A percentile compares a stretch with the other conserved stretches of the same genome.
Conservation (phyloP, 225 moss, liverwort and hornwort genomes). For the Neckera pumila region DNA sequence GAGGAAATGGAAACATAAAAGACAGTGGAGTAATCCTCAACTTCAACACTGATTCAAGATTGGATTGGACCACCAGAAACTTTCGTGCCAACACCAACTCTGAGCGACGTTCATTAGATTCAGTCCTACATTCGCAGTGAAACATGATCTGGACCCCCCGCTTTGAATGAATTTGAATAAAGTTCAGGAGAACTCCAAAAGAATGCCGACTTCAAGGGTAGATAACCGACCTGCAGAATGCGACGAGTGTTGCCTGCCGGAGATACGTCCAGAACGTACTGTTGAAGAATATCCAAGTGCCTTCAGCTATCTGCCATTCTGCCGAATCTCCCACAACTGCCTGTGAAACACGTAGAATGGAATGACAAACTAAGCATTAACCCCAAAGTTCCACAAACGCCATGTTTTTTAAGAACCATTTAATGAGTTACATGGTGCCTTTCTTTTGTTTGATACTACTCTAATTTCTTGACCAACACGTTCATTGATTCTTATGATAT, state of each 20-base stretch:
- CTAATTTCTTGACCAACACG: neutral
- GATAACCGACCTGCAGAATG: constrained; percentile 3
- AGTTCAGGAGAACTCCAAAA: neutral
- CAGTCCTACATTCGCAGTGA: no score
- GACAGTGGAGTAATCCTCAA: neutral
- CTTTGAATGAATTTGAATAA: neutral
- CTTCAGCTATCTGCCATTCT: constrained; percentile 10
- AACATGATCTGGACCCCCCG: no score
- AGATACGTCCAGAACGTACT: constrained; percentile 18
- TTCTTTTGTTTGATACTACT: neutral
- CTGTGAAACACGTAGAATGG: neutral
- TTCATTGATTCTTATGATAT: neutral
- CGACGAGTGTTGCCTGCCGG: neutral
- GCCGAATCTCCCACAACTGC: constrained; percentile 22
- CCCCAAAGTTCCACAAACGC: neutral
- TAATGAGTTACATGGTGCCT: neutral
- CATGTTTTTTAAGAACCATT: neutral
- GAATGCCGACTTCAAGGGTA: neutral
- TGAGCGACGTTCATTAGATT: neutral
- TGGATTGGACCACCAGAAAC: neutral
- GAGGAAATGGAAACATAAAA: neutral
- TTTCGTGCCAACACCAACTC: neutral
- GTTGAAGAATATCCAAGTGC: constrained; percentile 18
- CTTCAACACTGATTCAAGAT: neutral
- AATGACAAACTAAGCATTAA: neutral